Base-by-base conservation (phyloP, 257 asterid genomes). In the Fraxinus quadrangulata region DNA sequence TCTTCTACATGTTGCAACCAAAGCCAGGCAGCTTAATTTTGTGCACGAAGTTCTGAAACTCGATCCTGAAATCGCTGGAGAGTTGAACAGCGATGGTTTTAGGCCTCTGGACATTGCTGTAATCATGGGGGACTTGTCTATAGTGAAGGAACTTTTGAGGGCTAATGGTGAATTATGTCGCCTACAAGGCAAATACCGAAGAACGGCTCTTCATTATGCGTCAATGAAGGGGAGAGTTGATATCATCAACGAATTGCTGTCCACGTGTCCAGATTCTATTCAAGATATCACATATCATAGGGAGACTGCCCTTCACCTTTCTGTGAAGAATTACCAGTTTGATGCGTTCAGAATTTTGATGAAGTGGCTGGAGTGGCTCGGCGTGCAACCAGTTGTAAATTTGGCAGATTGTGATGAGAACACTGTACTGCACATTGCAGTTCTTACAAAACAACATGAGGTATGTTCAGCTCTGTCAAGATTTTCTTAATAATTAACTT, bases 91-190 rank as follows among this genome's bases (percentile, higher is more conserved):
- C 8, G 61, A 19, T 51, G 61, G 61, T 51, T 51, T 51, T 40
- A 70, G 83, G 14, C 73, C 83, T 12, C 49, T 83, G 9, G 86
- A 83, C 13, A 47, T 79, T 26, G 81, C 86, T 5, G 67, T 69
- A 14, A 73, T 77, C 23, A 39, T 51, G 56, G 86, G 81, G 7
- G 40, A 76, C 28, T 24, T 76, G 13, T 75, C 14, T 16, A 76
- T 83, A 10, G 80, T 76, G 13, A 33, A 72, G 49, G 75, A 70
- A 24, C 33, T 83, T 23, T 6, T 83, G 3, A 54, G 80, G 16
- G 49, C 26, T 7, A 4, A 71, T 76, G 26, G 21, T 4, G 72
- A 71, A 23, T 16, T 81, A 47, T 59, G 70, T 28, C 75, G 40
- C 21, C 81, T 81, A 24, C 30, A 16, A 24, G 84, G 84, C 47